Evolutionary conservation across 805 yeast species (phyloP), one percentile per base, ranked within the genome.

Genomic region (Kodamaea leandrae): DNA sequence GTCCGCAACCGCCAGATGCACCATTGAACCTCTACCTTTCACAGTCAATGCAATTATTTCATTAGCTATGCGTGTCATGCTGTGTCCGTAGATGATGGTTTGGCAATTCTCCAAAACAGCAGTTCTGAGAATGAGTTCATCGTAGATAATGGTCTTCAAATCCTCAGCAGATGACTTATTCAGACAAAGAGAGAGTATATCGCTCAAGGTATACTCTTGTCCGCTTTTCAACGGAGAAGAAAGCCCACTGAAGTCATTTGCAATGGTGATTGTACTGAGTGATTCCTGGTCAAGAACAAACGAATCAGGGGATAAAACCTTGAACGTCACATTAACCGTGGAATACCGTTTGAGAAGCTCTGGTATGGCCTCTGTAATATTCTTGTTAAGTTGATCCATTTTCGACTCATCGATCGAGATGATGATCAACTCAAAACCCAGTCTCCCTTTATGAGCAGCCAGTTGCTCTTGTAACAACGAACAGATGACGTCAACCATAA

Each of bases 61-160:
- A 52, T 83, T 87, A 1, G 97, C 95, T 17, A 90, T 57, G 30
- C 81, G 72, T 1, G 96, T 85, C 95, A 87, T 86, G 19, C 85
- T 80, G 54, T 82, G 86, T 1, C 91, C 87, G 66, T 79, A 78
- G 6, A 88, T 37, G 3, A 87, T 64, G n/a, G 85, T 72, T n/a
- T 72, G 66, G 50, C 80, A 75, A 0, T 60, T 53, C 12, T 66
- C 60, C 9, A 63, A 58, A 4, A 51, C 49, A 0, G 89, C 86
- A 9, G 72, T 58, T 20, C 65, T 57, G 23, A 70, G 50, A 2
- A 82, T 61, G 3, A 82, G 49, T 29, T 75, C 76, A 5, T 69
- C 67, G 13, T 63, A 58, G 4, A 86, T 64, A 2, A 78, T 55
- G 2, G 66, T 58, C 9, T 68, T 47, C 16, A 87, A 58, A 58